Base-by-base conservation (phyloP, 805 yeast species). In the Sungouiozyma intestinalis region DNA sequence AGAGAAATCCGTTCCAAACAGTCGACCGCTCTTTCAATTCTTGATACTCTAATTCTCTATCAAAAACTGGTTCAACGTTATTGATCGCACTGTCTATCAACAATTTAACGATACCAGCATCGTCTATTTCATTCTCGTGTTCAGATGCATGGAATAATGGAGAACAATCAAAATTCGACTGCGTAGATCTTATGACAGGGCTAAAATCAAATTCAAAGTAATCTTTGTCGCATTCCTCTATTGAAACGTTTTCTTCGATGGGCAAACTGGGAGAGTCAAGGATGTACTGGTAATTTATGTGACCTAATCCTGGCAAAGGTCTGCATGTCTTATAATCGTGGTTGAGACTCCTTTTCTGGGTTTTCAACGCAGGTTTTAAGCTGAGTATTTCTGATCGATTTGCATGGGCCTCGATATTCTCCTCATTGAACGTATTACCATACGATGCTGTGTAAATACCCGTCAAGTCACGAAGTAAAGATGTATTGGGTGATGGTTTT, bases 41-140 rank as follows among this genome's bases (percentile, higher is more conserved):
- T 18, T 48, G 43, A 35, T 45, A 50, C 36, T 60, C 60, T 21
- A 57, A 43, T 39, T 60, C 60, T 38, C 40, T 46, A 3, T 53
- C 50, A 40, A 57, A 58, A 2, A 38, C 39, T 13, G 53, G 52
- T 29, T 34, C 37, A n/a, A 29, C 41, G 4, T 42, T 42, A 16
- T 44, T 42, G 8, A 43, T 35, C 7, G 52, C 52, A 36, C 52
- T 49, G 14, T 47, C 47, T 14, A 60, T 35, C 40, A 52, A 36
- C 6, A 42, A 39, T 20, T 40, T 44, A 8, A 55, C 17, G 11
- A 57, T 43, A 14, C 48, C 50, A 17, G 45, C 55, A 20, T 45
- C 44, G 38, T 56, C 59, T 33, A 46, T 50, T 18, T 49, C 43
- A 40, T 40, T 47, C 35, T 56, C 60, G 36, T 52, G 51, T 33